These are phyloP conservation scores for Cymbidium sinense DNA, from an alignment of 106 monocot genomes.

Conservation along the genomic window DNA sequence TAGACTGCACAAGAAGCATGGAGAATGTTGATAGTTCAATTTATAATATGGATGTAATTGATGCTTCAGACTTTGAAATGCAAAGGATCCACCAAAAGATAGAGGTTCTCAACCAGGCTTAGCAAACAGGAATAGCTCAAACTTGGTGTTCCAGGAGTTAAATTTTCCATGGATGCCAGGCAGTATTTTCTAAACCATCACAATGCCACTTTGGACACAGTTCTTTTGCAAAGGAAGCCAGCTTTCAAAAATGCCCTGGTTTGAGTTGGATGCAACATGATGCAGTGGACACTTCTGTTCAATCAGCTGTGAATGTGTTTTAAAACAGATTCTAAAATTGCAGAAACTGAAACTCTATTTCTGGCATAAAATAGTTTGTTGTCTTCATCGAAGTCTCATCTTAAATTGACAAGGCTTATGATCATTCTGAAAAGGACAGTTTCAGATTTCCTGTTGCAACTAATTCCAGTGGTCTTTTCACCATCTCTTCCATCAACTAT, in stretches of 20 bases:
- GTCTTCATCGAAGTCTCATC: constrained; percentile 3
- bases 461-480: constrained; percentile 2
- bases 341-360: constrained; percentile 4
- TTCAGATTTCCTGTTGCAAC: constrained; percentile 27
- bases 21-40: constrained; percentile 16
- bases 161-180: constrained; percentile 5
- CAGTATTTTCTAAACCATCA: neutral
- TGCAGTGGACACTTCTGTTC: constrained; percentile 12
- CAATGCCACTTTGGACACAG: constrained; percentile 4
- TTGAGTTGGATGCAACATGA: constrained; percentile 32
- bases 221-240: constrained; percentile 15
- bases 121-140: constrained; percentile 5
- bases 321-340: constrained; percentile 6
- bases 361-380: neutral
- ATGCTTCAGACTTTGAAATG: constrained; percentile 1
- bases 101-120: constrained; percentile 1
- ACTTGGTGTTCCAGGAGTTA: constrained; percentile 12
- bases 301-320: constrained; percentile 3
- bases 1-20: constrained; percentile 32
- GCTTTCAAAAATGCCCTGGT: constrained; percentile 30
- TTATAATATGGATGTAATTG: constrained; percentile 9
- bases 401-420: neutral
- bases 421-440: constrained; percentile 16
- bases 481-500: too few species aligned
- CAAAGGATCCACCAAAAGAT: neutral